Percentiles rank a stretch among this genome's conserved stretches.
phyloP scores from a whole-genome alignment of 257 asterid species.

The Coffea canephora region DNA sequence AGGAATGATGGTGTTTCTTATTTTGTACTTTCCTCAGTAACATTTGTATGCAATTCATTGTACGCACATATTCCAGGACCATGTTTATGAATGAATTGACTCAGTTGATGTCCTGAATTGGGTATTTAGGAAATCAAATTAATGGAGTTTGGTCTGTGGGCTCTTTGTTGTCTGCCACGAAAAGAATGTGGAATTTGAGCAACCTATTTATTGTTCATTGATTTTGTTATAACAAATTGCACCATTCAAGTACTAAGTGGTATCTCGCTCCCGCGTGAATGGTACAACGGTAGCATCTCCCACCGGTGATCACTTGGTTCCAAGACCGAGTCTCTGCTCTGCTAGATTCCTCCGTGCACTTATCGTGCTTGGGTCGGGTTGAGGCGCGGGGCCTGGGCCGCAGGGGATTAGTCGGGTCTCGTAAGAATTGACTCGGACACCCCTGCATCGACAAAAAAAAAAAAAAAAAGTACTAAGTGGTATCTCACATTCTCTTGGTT shows the following conservation, averaged over 20 bases:
- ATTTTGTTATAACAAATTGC: background rate
- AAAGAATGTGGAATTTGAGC: background rate
- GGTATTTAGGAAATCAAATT: background rate
- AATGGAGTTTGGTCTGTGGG: conserved; percentile 10
- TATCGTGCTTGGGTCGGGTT: too few species aligned
- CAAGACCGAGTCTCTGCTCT: too few species aligned
- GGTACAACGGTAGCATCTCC: too few species aligned
- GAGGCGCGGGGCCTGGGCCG: too few species aligned
- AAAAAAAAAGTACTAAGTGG: background rate
- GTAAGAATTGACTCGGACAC: too few species aligned
- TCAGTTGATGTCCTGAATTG: background rate
- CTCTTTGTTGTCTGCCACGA: conserved; percentile 8
- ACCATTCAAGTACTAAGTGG: background rate
- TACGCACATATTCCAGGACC: background rate
- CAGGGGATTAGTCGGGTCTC: too few species aligned
- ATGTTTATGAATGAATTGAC: background rate
- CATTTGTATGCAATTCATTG: background rate
- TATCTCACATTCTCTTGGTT: background rate
- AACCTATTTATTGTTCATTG: background rate
- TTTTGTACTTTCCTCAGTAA: background rate
- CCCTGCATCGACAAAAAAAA: too few species aligned
- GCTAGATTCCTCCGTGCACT: too few species aligned
- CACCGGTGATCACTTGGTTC: too few species aligned
- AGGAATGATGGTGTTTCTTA: background rate
- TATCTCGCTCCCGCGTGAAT: too few species aligned